Evolutionary conservation across 2,329 filamentous ascomycete genomes (phyloP).

Genomic region (Scopulariopsis brevicaulis): DNA sequence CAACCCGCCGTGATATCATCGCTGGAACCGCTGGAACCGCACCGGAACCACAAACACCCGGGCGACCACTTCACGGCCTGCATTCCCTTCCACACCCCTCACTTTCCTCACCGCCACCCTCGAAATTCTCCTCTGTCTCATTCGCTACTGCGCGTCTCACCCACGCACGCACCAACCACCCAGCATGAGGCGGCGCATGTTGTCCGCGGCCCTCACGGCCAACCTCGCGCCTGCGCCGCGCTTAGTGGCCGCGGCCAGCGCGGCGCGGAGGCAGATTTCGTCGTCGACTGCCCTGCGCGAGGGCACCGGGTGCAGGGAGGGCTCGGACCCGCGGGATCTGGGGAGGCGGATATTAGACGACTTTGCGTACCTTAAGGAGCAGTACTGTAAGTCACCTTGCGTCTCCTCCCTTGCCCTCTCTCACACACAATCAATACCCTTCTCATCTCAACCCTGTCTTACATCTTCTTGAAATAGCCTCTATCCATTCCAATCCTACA

Average conservation of each 20-base stretch:
- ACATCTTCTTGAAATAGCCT: background rate
- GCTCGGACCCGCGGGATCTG: slow-evolving; percentile 1
- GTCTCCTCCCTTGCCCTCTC: background rate
- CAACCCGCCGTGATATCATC: too few relatives aligned
- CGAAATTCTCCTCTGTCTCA: background rate
- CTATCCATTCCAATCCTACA: background rate
- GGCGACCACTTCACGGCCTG: too few relatives aligned
- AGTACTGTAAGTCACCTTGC: slow-evolving; percentile 3
- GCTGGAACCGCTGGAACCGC: too few relatives aligned
- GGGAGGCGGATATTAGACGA: slow-evolving; percentile 7
- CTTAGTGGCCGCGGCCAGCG: background rate
- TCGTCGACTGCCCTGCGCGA: background rate
- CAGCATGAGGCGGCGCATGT: background rate
- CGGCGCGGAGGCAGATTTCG: background rate
- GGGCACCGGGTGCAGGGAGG: background rate
- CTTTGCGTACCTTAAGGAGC: slow-evolving; percentile 6
- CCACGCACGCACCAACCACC: background rate
- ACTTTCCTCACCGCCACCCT: background rate
- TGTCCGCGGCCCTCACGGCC: background rate
- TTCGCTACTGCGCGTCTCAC: background rate
- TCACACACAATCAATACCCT: background rate
- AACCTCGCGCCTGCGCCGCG: background rate
- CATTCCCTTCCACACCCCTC: too few relatives aligned
- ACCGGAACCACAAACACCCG: too few relatives aligned
- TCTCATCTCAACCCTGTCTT: background rate